Evolutionary conservation across 2,329 filamentous ascomycete genomes (phyloP).

Genomic region (Stemphylium vesicarium): DNA sequence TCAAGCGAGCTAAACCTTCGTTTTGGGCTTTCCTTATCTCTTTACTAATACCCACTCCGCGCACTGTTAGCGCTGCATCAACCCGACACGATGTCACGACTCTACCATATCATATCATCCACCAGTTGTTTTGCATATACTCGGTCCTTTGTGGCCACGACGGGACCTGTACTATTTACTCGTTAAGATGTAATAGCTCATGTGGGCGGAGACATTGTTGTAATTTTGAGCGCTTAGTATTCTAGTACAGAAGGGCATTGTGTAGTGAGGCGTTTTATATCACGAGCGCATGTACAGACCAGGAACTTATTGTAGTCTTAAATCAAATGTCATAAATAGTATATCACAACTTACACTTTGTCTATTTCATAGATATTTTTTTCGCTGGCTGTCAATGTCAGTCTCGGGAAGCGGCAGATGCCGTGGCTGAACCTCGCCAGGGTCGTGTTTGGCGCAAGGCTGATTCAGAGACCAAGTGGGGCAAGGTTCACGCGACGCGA

Average conservation of each 20-base stretch:
- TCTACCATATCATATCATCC: slow-evolving; percentile 8
- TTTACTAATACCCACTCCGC: slow-evolving; percentile 32
- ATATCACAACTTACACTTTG: background rate
- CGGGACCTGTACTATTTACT: slow-evolving; percentile 2
- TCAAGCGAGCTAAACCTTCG: slow-evolving; percentile 18
- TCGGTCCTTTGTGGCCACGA: slow-evolving; percentile 19
- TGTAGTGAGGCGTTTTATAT: background rate
- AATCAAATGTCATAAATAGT: slow-evolving; percentile 4
- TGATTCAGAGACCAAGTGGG: slow-evolving; percentile 5
- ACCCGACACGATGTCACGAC: slow-evolving; percentile 39
- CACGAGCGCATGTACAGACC: slow-evolving; percentile 1
- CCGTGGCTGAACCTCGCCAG: background rate
- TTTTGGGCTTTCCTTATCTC: slow-evolving; percentile 13
- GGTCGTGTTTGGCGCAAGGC: background rate
- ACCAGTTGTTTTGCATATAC: slow-evolving; percentile 26
- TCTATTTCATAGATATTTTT: background rate
- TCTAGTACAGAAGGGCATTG: background rate
- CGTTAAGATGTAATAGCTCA: slow-evolving; percentile 39
- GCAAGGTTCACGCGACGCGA: background rate
- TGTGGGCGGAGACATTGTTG: slow-evolving; percentile 19
- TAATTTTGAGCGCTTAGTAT: background rate
- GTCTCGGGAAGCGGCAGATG: background rate
- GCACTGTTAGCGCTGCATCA: slow-evolving; percentile 20
- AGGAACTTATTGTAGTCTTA: background rate
- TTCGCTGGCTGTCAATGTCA: background rate